Conservation (phyloP, 129 eudicot species). For the Arctium minus region DNA sequence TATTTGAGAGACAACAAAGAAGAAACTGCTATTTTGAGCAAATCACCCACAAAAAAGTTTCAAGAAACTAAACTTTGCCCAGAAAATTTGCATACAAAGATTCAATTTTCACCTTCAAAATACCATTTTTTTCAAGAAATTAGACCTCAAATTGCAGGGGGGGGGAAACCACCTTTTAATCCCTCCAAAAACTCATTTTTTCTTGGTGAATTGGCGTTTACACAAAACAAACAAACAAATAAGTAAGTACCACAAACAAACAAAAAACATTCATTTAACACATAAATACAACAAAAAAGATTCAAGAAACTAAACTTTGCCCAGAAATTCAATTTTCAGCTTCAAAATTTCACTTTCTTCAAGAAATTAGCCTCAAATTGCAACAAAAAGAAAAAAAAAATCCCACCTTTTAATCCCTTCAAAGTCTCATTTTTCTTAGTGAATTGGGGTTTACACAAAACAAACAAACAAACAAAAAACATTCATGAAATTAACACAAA, state of each 20-base stretch:
- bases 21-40: slow-evolving; percentile 8
- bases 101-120: background rate
- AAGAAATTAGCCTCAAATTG: background rate
- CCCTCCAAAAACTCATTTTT: no score
- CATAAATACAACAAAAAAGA: no score
- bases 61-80: background rate
- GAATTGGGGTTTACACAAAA: no score
- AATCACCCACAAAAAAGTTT: slow-evolving; percentile 1
- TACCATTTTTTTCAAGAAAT: background rate
- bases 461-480: background rate
- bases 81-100: background rate
- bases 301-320: background rate
- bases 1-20: background rate
- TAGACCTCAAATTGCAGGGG: background rate
- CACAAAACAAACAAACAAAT: no score
- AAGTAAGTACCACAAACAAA: no score
- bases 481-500: background rate
- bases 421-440: no score
- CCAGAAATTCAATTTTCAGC: background rate
- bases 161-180: no score
- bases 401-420: no score
- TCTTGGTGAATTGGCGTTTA: no score
- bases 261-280: no score
- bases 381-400: no score
- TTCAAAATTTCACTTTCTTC: background rate